These are phyloP conservation scores for Schizophyllum commune DNA, from an alignment of 1,284 basidiomycete species.

Conservation along the genomic window DNA sequence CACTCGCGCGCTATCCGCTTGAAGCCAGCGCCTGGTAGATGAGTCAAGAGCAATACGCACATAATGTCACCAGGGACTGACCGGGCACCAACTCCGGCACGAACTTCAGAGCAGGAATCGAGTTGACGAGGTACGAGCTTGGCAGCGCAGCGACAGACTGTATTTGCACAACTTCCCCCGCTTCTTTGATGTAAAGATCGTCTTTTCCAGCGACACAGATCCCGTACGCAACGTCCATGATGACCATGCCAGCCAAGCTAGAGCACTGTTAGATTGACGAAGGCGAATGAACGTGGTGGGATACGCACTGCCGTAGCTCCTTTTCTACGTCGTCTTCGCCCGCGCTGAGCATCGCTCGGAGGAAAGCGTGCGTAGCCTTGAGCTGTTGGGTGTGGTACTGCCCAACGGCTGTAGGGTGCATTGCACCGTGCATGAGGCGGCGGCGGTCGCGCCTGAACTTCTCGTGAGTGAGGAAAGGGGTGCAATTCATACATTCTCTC, in stretches of 20 bases:
- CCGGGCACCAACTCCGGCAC: not conserved
- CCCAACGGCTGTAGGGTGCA: not conserved
- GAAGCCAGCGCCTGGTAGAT: constrained; percentile 57
- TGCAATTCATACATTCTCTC: too few species aligned
- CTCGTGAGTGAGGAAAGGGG: not conserved
- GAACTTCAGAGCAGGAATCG: too few species aligned
- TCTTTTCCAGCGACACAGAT: constrained; percentile 6
- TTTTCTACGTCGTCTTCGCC: not conserved
- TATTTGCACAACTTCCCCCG: constrained; percentile 2
- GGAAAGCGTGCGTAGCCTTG: not conserved
- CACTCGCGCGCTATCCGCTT: constrained; percentile 43
- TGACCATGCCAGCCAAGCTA: constrained; percentile 6
- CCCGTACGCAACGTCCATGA: constrained; percentile 10
- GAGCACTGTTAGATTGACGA: too few species aligned
- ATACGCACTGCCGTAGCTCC: not conserved
- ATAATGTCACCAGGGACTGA: constrained; percentile 16
- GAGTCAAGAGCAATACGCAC: constrained; percentile 55
- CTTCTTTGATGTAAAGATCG: constrained; percentile 7
- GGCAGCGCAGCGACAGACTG: too few species aligned
- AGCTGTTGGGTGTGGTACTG: not conserved
- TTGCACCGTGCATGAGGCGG: not conserved
- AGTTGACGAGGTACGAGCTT: too few species aligned
- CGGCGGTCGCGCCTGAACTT: not conserved
- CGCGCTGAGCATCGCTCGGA: not conserved
- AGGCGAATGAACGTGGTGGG: too few species aligned